These are phyloP conservation scores for Lindgomyces ingoldianus DNA, from an alignment of 495 filamentous ascomycete genomes.

Conservation along the genomic window DNA sequence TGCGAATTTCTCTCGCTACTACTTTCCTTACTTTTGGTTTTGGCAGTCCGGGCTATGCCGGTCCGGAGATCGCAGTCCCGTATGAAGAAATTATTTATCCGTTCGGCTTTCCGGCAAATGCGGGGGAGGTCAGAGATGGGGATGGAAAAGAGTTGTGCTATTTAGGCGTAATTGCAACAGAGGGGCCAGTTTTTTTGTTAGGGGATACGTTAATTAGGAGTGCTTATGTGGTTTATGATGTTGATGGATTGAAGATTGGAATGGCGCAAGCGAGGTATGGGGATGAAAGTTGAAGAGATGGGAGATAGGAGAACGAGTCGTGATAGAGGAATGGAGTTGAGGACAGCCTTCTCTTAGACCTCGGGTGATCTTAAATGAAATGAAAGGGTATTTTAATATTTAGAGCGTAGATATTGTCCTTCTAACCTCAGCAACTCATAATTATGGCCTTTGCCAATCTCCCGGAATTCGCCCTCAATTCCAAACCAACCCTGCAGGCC, in stretches of 20 bases:
- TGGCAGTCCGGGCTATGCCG: background rate
- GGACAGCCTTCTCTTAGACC: no score
- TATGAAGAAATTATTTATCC: constrained; percentile 12
- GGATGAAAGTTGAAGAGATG: no score
- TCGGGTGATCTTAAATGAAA: no score
- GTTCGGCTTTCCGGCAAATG: background rate
- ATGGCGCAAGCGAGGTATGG: background rate
- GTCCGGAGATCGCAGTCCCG: background rate
- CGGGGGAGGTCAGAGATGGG: background rate
- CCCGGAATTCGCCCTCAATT: no score
- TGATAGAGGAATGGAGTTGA: no score
- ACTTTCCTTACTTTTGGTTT: background rate
- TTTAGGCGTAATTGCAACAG: background rate
- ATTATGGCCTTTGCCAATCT: no score
- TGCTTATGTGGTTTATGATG: background rate
- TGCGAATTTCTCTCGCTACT: background rate
- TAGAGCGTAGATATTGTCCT: no score
- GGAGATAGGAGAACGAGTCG: no score
- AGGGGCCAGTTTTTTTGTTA: background rate
- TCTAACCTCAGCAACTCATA: no score
- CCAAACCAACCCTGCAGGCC: no score
- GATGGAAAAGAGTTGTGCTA: constrained; percentile 15
- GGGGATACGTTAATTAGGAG: background rate
- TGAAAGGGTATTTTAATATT: no score
- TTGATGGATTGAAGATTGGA: background rate